Conservation (phyloP, 768 basidiomycete genomes). For the Mycena galericulata region DNA sequence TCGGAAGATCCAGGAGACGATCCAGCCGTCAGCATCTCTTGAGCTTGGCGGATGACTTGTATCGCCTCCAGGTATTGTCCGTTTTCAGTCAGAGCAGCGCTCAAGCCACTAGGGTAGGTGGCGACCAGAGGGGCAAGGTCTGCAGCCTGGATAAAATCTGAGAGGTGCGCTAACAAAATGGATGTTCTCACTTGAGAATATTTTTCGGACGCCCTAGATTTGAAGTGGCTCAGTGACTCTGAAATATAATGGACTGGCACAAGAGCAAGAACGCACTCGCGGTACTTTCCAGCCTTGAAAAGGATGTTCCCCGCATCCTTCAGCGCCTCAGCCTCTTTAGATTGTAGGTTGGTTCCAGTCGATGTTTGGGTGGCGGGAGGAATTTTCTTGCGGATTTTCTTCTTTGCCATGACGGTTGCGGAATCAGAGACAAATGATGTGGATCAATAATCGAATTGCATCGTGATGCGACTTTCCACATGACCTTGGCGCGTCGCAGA, state of each 20-base stretch:
- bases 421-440: too few species aligned
- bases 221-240: too few species aligned
- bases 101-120: background rate
- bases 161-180: too few species aligned
- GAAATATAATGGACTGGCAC: too few species aligned
- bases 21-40: background rate
- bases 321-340: background rate
- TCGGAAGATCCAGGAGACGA: background rate
- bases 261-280: background rate
- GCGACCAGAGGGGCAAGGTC: background rate
- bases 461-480: too few species aligned
- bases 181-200: too few species aligned
- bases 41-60: background rate
- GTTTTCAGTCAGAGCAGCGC: slow-evolving; percentile 39
- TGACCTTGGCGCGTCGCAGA: too few species aligned
- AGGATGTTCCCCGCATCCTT: background rate
- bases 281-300: background rate
- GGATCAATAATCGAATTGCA: too few species aligned
- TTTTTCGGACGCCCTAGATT: too few species aligned
- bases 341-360: background rate
- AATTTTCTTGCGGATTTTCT: background rate
- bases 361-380: background rate
- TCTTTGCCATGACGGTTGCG: too few species aligned
- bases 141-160: background rate
- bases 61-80: slow-evolving; percentile 3